A percentile compares a stretch with the other conserved stretches of the same genome.
Evolutionary conservation across 306 rosid species (phyloP).

Genomic region (Carpinus viminea): DNA sequence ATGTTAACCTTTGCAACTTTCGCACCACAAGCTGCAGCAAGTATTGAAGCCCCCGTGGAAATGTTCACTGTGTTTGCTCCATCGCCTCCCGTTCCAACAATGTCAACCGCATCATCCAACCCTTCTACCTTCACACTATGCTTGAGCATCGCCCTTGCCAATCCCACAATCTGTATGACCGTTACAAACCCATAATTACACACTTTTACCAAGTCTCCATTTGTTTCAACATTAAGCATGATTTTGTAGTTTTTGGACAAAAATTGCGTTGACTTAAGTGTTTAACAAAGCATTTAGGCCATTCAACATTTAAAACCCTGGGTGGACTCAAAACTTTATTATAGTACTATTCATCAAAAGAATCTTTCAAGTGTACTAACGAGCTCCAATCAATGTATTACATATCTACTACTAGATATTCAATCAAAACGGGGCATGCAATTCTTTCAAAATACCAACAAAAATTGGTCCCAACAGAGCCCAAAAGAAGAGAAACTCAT

Average conservation of each 20-base stretch:
- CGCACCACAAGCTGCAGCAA: conserved; percentile 95
- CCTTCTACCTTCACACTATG: conserved; percentile 75
- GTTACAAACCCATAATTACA: conserved; percentile 22
- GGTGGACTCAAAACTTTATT: not conserved
- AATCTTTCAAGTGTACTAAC: not conserved
- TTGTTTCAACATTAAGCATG: not conserved
- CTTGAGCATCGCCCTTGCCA: conserved; percentile 85
- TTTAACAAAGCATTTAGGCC: not conserved
- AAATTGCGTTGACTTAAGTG: not conserved
- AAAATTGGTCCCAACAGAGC: not conserved
- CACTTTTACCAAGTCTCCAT: not conserved
- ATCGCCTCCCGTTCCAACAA: conserved; percentile 97
- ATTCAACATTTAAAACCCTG: not conserved
- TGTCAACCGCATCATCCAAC: conserved; percentile 78
- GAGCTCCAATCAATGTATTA: too few relatives aligned
- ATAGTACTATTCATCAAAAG: not conserved
- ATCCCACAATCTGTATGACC: conserved; percentile 69
- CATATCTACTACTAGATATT: not conserved
- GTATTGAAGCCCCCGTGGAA: conserved; percentile 87
- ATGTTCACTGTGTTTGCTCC: conserved; percentile 95
- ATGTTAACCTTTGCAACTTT: conserved; percentile 82
- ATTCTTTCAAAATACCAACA: not conserved
- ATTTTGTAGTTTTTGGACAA: not conserved
- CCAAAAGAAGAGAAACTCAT: conserved; percentile 17
- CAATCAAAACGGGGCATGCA: not conserved